Conservation (phyloP, 352 stramenopile genomes). For the Thraustotheca clavata region DNA sequence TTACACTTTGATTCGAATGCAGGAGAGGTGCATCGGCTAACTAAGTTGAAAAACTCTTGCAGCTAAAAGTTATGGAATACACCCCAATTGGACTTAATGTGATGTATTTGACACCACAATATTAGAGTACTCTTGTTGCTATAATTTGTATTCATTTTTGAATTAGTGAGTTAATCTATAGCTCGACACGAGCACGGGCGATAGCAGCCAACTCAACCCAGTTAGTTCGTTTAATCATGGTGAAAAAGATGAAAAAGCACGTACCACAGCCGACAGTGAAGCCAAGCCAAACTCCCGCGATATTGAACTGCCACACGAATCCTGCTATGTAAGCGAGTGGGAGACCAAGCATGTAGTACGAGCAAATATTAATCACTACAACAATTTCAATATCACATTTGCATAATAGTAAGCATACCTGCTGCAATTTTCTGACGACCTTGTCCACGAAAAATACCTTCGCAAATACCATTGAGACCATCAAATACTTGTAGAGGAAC, state of each 20-base stretch:
- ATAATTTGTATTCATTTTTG: not conserved
- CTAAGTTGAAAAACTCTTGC: too few species aligned
- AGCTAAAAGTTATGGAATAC: too few species aligned
- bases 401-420: slow-evolving; percentile 7
- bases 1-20: too few species aligned
- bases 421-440: slow-evolving; percentile 59
- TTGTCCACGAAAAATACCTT: slow-evolving; percentile 63
- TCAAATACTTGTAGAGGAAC: slow-evolving; percentile 60
- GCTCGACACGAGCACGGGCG: slow-evolving; percentile 25
- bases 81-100: too few species aligned
- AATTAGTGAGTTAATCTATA: too few species aligned
- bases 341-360: slow-evolving; percentile 69
- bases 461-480: slow-evolving; percentile 49
- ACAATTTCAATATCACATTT: not conserved
- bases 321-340: slow-evolving; percentile 49
- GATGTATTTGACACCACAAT: too few species aligned
- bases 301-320: slow-evolving; percentile 32
- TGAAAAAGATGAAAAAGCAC: slow-evolving; percentile 26
- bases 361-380: slow-evolving; percentile 44
- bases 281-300: slow-evolving; percentile 73
- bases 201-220: slow-evolving; percentile 31
- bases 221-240: slow-evolving; percentile 30
- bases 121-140: not conserved
- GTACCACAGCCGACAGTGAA: slow-evolving; percentile 45
- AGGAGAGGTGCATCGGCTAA: too few species aligned